Evolutionary conservation across 2,329 filamentous ascomycete species (phyloP).

Genomic region (Colletotrichum liriopes): DNA sequence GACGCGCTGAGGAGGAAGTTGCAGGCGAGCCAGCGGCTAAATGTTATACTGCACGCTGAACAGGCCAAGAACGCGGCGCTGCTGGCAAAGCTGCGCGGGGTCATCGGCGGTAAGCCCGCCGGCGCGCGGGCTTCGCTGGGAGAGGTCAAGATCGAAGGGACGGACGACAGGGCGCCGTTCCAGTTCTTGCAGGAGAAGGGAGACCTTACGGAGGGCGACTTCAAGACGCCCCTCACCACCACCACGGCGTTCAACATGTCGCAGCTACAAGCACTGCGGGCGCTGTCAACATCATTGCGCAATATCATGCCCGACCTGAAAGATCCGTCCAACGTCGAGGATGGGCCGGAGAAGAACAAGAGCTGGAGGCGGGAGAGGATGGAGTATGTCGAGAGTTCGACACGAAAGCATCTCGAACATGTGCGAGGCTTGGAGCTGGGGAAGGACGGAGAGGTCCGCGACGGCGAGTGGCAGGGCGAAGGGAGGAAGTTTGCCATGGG

Average conservation of each 20-base stretch:
- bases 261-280: conserved; percentile 85
- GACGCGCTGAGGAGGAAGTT: conserved; percentile 81
- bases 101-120: conserved; percentile 52
- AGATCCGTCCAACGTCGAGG: conserved; percentile 42
- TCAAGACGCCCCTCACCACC: conserved; percentile 74
- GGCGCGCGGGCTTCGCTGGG: conserved; percentile 45
- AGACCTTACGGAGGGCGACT: conserved; percentile 66
- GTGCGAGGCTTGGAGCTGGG: conserved; percentile 78
- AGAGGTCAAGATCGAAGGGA: conserved; percentile 46
- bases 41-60: conserved; percentile 79
- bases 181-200: conserved; percentile 72
- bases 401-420: conserved; percentile 81
- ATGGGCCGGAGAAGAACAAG: conserved; percentile 57
- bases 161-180: conserved; percentile 56
- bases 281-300: conserved; percentile 73
- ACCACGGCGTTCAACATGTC: conserved; percentile 85
- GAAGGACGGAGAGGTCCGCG: conserved; percentile 72
- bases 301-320: conserved; percentile 77
- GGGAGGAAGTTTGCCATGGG: conserved; percentile 64
- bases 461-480: conserved; percentile 75
- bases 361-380: conserved; percentile 80
- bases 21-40: conserved; percentile 84
- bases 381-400: conserved; percentile 87
- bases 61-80: conserved; percentile 80
- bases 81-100: conserved; percentile 73